Evolutionary conservation across 179 eudicot species (phyloP).

Genomic region (Actinidia arguta): DNA sequence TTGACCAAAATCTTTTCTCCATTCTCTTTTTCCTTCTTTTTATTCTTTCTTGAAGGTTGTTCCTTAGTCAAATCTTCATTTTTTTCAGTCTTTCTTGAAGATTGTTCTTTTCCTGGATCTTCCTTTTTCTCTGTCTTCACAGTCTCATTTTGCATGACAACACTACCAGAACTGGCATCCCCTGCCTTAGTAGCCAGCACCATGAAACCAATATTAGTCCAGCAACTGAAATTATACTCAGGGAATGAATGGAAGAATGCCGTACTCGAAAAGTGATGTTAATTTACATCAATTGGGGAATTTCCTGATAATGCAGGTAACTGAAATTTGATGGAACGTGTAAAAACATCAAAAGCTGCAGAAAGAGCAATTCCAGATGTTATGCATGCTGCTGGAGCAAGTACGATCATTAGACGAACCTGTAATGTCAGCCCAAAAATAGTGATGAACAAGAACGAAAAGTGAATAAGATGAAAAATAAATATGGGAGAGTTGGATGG

Average conservation of each 20-base stretch:
- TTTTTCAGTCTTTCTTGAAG: slow-evolving; percentile 41
- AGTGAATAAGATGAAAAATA: background rate
- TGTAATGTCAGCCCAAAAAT: slow-evolving; percentile 30
- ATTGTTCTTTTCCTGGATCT: slow-evolving; percentile 46
- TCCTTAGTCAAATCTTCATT: slow-evolving; percentile 56
- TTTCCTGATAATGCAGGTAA: slow-evolving; percentile 47
- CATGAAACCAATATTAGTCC: slow-evolving; percentile 31
- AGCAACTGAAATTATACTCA: slow-evolving; percentile 8
- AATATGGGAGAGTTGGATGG: background rate
- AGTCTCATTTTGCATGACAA: slow-evolving; percentile 47
- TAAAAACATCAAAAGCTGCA: slow-evolving; percentile 84
- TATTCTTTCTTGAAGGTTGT: slow-evolving; percentile 62
- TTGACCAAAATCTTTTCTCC: slow-evolving; percentile 56
- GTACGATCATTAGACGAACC: slow-evolving; percentile 98
- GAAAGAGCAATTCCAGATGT: slow-evolving; percentile 99
- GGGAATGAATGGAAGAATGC: background rate
- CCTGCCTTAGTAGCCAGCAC: slow-evolving; percentile 65
- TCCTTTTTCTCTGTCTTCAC: slow-evolving; percentile 65
- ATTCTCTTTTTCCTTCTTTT: slow-evolving; percentile 82
- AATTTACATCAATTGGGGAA: slow-evolving; percentile 49
- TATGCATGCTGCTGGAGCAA: slow-evolving; percentile 99
- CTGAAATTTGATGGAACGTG: slow-evolving; percentile 83
- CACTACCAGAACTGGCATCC: slow-evolving; percentile 51
- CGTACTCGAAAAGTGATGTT: background rate
- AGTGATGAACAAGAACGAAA: slow-evolving; percentile 9